Evolutionary conservation across 2,329 filamentous ascomycete species (phyloP).

Genomic region (Thelonectria blattea): DNA sequence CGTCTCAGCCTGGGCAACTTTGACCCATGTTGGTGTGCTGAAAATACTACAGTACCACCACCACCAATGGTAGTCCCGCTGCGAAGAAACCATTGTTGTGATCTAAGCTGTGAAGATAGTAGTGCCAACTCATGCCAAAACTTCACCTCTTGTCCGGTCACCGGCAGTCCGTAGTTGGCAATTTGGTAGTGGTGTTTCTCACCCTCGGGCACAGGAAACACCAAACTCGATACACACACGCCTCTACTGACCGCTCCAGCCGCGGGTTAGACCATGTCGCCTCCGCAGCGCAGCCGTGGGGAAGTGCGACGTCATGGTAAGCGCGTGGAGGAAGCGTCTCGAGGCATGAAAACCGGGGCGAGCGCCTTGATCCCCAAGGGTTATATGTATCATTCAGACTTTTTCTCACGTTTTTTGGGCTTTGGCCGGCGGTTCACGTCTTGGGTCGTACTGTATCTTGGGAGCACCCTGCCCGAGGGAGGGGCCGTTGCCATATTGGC

Average conservation of each 20-base stretch:
- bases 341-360: conserved; percentile 29
- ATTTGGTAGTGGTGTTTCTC: conserved; percentile 6
- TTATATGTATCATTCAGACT: background rate
- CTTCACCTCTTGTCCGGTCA: too few relatives aligned
- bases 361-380: too few relatives aligned
- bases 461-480: conserved; percentile 1
- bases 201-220: background rate
- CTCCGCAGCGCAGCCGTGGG: conserved; percentile 29
- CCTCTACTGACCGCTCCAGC: conserved; percentile 13
- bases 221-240: conserved; percentile 8
- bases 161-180: background rate
- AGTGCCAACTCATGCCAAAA: too few relatives aligned
- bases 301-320: conserved; percentile 36
- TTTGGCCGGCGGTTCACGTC: conserved; percentile 7
- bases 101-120: too few relatives aligned
- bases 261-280: conserved; percentile 15
- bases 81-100: too few relatives aligned
- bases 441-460: background rate
- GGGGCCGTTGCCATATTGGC: background rate
- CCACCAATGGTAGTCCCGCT: too few relatives aligned
- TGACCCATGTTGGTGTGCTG: background rate
- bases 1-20: conserved; percentile 19
- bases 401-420: background rate
- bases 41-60: background rate
- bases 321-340: conserved; percentile 14